Conservation (phyloP, 345 rosid genomes). For the Moringa oleifera region DNA sequence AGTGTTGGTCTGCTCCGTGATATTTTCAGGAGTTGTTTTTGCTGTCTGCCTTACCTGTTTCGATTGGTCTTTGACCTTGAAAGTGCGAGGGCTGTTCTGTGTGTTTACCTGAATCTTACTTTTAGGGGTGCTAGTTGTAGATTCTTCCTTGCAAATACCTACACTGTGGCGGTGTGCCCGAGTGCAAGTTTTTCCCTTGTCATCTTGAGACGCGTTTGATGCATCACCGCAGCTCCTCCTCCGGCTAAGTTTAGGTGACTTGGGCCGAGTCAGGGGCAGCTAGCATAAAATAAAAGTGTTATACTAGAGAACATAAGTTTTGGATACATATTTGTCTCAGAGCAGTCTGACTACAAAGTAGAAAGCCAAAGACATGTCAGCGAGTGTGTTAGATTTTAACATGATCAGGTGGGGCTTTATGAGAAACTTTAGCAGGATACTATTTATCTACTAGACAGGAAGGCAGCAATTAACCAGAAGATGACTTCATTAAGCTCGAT, state of each 20-base stretch:
- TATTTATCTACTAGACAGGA: no score
- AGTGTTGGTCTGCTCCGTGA: constrained; percentile 16
- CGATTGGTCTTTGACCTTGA: constrained; percentile 36
- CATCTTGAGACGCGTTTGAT: constrained; percentile 23
- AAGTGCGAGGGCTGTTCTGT: constrained; percentile 34
- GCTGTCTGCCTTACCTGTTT: constrained; percentile 33
- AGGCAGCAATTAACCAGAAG: no score
- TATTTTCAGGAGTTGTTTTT: constrained; percentile 36
- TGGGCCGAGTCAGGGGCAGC: constrained; percentile 84
- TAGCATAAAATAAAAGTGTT: constrained; percentile 22
- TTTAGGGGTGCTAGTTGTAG: constrained; percentile 19
- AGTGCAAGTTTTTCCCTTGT: constrained; percentile 15
- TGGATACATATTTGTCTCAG: no score
- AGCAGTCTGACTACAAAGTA: background rate
- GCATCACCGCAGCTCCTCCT: constrained; percentile 68
- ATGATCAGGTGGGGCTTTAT: background rate
- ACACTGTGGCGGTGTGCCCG: constrained; percentile 27
- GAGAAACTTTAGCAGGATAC: background rate
- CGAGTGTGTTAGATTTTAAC: background rate
- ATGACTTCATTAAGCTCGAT: no score
- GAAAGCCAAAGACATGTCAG: background rate
- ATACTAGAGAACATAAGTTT: no score
- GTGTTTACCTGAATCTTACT: constrained; percentile 23
- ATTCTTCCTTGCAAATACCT: constrained; percentile 39
- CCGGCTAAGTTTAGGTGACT: constrained; percentile 61